These are phyloP conservation scores for Cadophora luteo-olivacea DNA, from an alignment of 2,329 filamentous ascomycete species.

Conservation along the genomic window DNA sequence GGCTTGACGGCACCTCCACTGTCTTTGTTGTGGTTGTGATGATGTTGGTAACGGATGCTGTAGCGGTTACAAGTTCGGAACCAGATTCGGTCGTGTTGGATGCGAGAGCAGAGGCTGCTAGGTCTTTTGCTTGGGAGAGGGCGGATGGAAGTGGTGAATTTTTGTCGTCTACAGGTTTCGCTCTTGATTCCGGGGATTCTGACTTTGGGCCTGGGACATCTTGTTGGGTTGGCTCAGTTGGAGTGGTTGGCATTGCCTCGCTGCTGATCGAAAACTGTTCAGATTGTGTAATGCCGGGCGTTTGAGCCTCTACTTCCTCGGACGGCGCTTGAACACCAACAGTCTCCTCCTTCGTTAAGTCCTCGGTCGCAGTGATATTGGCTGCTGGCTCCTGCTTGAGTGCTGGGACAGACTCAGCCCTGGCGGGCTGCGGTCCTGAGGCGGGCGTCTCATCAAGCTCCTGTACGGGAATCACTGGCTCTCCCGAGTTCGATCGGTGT, in stretches of 20 bases:
- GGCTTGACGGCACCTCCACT: neutral
- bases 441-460: neutral
- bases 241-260: neutral
- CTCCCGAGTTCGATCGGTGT: slow-evolving; percentile 7
- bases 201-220: neutral
- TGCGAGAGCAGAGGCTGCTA: neutral
- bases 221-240: neutral
- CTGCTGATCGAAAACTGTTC: too few relatives aligned
- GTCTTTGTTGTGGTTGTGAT: slow-evolving; percentile 16
- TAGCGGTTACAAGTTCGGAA: neutral
- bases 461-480: neutral
- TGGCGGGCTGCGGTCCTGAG: neutral
- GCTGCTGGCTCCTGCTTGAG: slow-evolving; percentile 4
- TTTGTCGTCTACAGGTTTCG: neutral
- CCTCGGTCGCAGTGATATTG: neutral
- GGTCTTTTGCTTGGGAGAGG: slow-evolving; percentile 9
- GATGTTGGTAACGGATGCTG: slow-evolving; percentile 11
- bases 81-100: neutral
- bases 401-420: neutral
- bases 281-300: too few relatives aligned
- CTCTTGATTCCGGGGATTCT: neutral
- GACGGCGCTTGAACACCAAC: neutral
- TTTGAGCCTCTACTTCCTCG: too few relatives aligned
- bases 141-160: neutral
- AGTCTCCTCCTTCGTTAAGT: neutral